Evolutionary conservation across 768 basidiomycete genomes (phyloP), one percentile per base, ranked within the genome.

Genomic region (Kwoniella europaea): DNA sequence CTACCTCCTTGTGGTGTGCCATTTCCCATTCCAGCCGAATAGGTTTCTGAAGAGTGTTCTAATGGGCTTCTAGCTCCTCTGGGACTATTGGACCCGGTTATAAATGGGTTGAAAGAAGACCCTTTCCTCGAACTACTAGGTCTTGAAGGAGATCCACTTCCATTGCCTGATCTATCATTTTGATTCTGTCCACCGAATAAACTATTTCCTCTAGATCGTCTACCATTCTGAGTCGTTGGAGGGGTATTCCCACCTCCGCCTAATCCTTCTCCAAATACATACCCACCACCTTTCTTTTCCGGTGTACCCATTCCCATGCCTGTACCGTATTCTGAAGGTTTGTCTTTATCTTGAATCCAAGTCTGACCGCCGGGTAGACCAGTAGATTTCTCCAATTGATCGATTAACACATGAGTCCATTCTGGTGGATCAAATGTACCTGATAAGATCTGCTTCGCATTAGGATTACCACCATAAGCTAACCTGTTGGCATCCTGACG

Each of bases 401-500:
- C 87, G 69, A 92, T 89, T 27, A 99, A 86, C 1, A 86, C 80
- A n/a, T 86, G 82, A 1, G 94, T 90, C 92, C 93, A 98, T 1
- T 87, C 84, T 0, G 94, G 96, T 5, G 89, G 87, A 13, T 89
- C 87, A 54, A 97, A 85, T 10, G 82, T 82, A 6, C 96, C 96
- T 50, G 89, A 90, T 16, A 99, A 89, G 27, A 99, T 88, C 80
- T 90, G 87, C 81, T 90, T 91, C 2, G 87, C 90, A 1, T 90
- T 89, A 18, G 94, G 92, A 65, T 90, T 87, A 2, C 76, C 73
- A 4, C 81, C 83, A 79, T 97, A 97, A 2, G 95, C 95, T 60
- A 90, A 86, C 1, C 88, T 86, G 79, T 97, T 98, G 10, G 94
- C 93, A 82, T 99, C 96, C 79, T 94, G 91, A 50, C 96, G 89